Evolutionary conservation across 108 stramenopile species (phyloP).

Genomic region (Discostella pseudostelligera): DNA sequence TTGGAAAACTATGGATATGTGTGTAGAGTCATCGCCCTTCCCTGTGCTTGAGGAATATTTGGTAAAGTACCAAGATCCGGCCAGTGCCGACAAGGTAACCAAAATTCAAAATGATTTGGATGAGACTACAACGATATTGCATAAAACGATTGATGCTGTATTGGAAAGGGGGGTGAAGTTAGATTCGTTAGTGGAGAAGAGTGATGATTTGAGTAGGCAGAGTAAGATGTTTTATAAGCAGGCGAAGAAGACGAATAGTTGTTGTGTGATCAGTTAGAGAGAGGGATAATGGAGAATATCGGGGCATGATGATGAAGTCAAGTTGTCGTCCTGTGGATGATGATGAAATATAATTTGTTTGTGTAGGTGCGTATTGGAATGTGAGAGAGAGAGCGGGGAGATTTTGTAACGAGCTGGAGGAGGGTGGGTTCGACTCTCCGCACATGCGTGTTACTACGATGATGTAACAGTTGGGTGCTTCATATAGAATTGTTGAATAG

Average conservation of each 20-base stretch:
- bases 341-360: too few relatives aligned
- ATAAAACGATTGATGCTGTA: constrained; percentile 98
- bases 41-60: constrained; percentile 71
- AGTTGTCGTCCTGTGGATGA: too few relatives aligned
- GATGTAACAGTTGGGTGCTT: too few relatives aligned
- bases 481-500: too few relatives aligned
- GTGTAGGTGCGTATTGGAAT: too few relatives aligned
- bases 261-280: constrained; percentile 90
- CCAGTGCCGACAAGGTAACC: constrained; percentile 95
- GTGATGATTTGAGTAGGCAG: constrained; percentile 94
- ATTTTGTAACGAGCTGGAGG: too few relatives aligned
- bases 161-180: constrained; percentile 97
- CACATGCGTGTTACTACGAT: too few relatives aligned
- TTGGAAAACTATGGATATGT: constrained; percentile 63
- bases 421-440: too few relatives aligned
- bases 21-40: constrained; percentile 63
- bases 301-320: too few relatives aligned
- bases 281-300: too few relatives aligned
- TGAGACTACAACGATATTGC: constrained; percentile 97
- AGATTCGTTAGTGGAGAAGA: constrained; percentile 95
- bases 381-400: too few relatives aligned
- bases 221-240: constrained; percentile 99
- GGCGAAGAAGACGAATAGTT: constrained; percentile 97
- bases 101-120: constrained; percentile 99
- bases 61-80: constrained; percentile 89